These are phyloP conservation scores for Eimeria tenella DNA, from an alignment of 169 alveolate species.

Conservation along the genomic window DNA sequence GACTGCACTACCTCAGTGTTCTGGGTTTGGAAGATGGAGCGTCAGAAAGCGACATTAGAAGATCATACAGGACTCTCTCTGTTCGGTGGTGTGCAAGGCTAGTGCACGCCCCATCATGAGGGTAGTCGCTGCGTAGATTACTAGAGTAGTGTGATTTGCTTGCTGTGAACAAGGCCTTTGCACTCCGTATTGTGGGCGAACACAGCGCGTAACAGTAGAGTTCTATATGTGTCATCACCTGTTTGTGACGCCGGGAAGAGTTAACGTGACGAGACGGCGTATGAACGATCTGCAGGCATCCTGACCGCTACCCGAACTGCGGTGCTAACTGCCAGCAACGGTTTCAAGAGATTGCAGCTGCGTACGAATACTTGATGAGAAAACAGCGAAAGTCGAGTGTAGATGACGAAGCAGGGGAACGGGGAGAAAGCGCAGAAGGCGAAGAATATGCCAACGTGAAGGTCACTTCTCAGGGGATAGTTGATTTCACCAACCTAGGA, in stretches of 20 bases:
- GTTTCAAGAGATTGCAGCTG: conserved; percentile 68
- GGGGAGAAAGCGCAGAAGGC: conserved; percentile 29
- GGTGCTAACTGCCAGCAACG: conserved; percentile 73
- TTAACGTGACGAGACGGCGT: no score
- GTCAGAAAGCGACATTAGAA: conserved; percentile 48
- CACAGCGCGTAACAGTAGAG: no score
- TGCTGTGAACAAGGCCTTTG: background rate
- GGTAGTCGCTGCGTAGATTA: background rate
- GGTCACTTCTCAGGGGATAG: conserved; percentile 46
- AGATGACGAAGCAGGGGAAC: conserved; percentile 13
- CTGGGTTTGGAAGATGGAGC: conserved; percentile 72
- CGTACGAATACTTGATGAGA: conserved; percentile 69
- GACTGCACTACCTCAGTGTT: conserved; percentile 54
- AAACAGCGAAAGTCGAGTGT: conserved; percentile 6
- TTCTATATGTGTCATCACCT: no score
- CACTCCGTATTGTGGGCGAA: background rate
- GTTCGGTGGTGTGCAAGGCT: conserved; percentile 28
- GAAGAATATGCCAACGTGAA: background rate
- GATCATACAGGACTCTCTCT: conserved; percentile 71
- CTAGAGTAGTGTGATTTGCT: background rate
- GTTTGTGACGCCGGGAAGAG: no score
- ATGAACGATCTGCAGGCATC: conserved; percentile 53
- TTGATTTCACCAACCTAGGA: conserved; percentile 50
- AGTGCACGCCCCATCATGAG: background rate
- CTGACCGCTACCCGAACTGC: conserved; percentile 74